Evolutionary conservation across 2,329 filamentous ascomycete species (phyloP).

Genomic region (Colletotrichum tropicicola): DNA sequence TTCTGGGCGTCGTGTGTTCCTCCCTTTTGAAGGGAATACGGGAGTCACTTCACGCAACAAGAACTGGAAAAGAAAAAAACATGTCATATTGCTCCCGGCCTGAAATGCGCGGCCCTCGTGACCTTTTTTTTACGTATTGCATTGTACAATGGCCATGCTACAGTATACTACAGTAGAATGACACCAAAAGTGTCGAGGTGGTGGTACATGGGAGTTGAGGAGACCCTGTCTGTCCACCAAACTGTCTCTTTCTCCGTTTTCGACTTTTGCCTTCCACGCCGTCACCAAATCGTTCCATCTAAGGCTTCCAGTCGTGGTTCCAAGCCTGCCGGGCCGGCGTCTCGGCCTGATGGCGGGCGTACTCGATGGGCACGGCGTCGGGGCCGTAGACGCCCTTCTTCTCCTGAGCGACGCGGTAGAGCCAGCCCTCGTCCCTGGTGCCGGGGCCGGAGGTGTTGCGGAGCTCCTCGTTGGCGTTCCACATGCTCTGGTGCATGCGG

Average conservation of each 20-base stretch:
- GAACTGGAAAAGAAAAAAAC: neutral
- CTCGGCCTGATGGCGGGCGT: conserved; percentile 85
- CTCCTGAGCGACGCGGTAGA: conserved; percentile 90
- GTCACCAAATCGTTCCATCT: too few relatives aligned
- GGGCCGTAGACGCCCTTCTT: conserved; percentile 85
- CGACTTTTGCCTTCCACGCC: neutral
- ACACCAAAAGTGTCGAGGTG: neutral
- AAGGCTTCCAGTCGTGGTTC: conserved; percentile 91
- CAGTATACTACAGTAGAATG: neutral
- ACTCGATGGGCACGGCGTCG: conserved; percentile 87
- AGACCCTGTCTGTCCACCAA: neutral
- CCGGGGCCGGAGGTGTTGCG: conserved; percentile 67
- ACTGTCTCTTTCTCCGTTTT: neutral
- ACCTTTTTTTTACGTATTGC: neutral
- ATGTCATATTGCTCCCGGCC: neutral
- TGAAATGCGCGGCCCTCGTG: neutral
- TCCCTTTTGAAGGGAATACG: too few relatives aligned
- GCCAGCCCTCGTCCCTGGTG: conserved; percentile 68
- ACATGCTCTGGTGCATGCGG: conserved; percentile 84
- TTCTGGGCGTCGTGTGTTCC: neutral
- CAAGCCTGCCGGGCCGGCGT: conserved; percentile 82
- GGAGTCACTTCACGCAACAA: conserved; percentile 16
- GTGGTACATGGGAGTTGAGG: conserved; percentile 3
- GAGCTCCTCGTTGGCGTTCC: conserved; percentile 85
- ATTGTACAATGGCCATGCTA: conserved; percentile 11